Percentiles rank a stretch among this genome's conserved stretches.
Evolutionary conservation across 768 basidiomycete genomes (phyloP).

Genomic region (Trametes cinnabarina): DNA sequence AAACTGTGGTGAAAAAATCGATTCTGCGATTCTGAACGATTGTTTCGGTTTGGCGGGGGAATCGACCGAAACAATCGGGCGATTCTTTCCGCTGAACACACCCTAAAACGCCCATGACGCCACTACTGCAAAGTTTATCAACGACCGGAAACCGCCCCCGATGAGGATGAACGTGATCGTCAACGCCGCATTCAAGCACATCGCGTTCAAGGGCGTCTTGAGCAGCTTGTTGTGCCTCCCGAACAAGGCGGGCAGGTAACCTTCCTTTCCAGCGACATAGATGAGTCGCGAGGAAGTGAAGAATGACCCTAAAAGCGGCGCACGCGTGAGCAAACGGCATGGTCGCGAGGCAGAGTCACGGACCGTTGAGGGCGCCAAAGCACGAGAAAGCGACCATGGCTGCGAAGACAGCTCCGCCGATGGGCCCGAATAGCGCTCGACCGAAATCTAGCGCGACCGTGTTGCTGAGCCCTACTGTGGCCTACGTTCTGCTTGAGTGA

Average conservation of each 20-base stretch:
- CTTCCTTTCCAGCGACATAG: slow-evolving; percentile 84
- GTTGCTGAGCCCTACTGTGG: slow-evolving; percentile 72
- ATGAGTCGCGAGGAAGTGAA: slow-evolving; percentile 84
- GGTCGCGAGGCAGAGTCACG: not conserved
- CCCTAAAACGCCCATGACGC: slow-evolving; percentile 88
- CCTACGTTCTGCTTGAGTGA: slow-evolving; percentile 32
- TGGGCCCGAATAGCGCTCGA: slow-evolving; percentile 74
- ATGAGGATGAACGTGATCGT: slow-evolving; percentile 78
- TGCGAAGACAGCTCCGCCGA: slow-evolving; percentile 87
- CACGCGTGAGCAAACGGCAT: not conserved
- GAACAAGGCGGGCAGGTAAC: slow-evolving; percentile 83
- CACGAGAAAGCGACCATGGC: slow-evolving; percentile 92
- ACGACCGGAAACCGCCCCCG: slow-evolving; percentile 84
- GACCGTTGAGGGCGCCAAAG: slow-evolving; percentile 91
- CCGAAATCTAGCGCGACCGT: slow-evolving; percentile 94
- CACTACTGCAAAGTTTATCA: slow-evolving; percentile 88
- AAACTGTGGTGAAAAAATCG: too few species aligned
- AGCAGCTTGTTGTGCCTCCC: slow-evolving; percentile 70
- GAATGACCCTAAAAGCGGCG: slow-evolving; percentile 49
- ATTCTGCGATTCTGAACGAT: too few species aligned
- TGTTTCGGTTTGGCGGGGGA: too few species aligned
- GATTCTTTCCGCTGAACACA: too few species aligned
- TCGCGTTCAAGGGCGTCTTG: slow-evolving; percentile 86
- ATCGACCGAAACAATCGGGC: too few species aligned
- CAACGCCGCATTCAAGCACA: slow-evolving; percentile 71